These are phyloP conservation scores for Spatholobus suberectus DNA, from an alignment of 306 rosid genomes.

Conservation along the genomic window DNA sequence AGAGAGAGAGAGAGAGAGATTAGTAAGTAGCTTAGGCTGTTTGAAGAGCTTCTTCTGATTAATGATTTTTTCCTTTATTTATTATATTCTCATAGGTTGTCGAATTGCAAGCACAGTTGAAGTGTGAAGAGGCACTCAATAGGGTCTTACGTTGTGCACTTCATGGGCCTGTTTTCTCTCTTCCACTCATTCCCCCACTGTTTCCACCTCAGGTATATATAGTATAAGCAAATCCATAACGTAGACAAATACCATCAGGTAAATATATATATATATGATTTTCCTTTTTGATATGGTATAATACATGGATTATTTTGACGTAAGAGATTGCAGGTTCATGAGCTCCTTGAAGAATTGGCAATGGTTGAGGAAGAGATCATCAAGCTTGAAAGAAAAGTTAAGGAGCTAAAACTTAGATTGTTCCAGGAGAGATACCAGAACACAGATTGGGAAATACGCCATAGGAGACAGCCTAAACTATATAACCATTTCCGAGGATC, in stretches of 20 bases:
- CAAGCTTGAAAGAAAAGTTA: slow-evolving; percentile 71
- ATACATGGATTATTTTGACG: slow-evolving; percentile 10
- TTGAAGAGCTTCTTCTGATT: neutral
- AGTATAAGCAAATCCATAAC: neutral
- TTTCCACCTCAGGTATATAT: slow-evolving; percentile 73
- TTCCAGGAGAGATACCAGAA: slow-evolving; percentile 61
- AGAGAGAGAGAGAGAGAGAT: neutral
- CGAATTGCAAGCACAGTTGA: slow-evolving; percentile 63
- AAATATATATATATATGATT: too few relatives aligned
- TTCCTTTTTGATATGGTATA: neutral
- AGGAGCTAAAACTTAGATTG: slow-evolving; percentile 64
- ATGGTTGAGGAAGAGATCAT: slow-evolving; percentile 75
- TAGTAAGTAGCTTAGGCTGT: neutral
- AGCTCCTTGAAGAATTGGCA: slow-evolving; percentile 71
- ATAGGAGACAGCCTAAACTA: slow-evolving; percentile 43
- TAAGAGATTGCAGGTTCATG: slow-evolving; percentile 59
- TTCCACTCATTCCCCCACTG: slow-evolving; percentile 53
- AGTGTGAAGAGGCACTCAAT: slow-evolving; percentile 67
- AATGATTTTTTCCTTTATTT: slow-evolving; percentile 21
- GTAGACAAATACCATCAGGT: neutral
- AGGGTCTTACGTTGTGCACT: slow-evolving; percentile 69
- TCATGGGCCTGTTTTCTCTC: slow-evolving; percentile 63
- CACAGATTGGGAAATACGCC: slow-evolving; percentile 55
- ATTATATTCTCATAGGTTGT: slow-evolving; percentile 55
- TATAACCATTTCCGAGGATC: slow-evolving; percentile 43